A percentile compares a stretch with the other conserved stretches of the same genome.
These are phyloP conservation scores for Xylaria cubensis DNA, from an alignment of 495 filamentous ascomycete genomes.

Conservation along the genomic window DNA sequence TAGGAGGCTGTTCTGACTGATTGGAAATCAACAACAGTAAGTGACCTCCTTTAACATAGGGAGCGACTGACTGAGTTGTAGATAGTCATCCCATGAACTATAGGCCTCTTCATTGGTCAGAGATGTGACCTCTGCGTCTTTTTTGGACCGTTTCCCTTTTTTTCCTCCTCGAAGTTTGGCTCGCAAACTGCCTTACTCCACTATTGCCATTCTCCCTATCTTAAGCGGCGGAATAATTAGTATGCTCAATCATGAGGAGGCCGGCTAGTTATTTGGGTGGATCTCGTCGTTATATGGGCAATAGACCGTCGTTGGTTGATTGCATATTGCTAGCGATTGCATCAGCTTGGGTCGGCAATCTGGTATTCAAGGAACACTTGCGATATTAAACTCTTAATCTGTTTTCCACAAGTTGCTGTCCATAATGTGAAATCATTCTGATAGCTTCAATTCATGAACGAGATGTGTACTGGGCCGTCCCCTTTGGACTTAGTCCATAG, in stretches of 20 bases:
- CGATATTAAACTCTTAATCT: not conserved
- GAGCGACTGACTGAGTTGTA: not conserved
- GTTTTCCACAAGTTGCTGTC: not conserved
- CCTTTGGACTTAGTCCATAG: not conserved
- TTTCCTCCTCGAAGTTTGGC: not conserved
- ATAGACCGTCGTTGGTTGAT: conserved; percentile 7
- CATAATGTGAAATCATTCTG: not conserved
- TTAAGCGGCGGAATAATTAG: not conserved
- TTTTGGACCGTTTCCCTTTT: not conserved
- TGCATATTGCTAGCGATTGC: not conserved
- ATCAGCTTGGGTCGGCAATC: not conserved
- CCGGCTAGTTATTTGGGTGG: not conserved
- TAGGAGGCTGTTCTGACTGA: not conserved
- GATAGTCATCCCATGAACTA: not conserved
- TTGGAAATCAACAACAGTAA: conserved; percentile 9
- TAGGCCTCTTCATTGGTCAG: not conserved
- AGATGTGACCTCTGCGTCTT: not conserved
- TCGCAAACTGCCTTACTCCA: not conserved
- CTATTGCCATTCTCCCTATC: not conserved
- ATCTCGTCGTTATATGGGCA: not conserved
- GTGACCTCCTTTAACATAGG: not conserved
- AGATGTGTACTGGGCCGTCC: not conserved
- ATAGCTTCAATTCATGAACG: not conserved
- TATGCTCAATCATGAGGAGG: not conserved
- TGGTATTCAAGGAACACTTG: not conserved